Base-by-base conservation (phyloP, 495 filamentous ascomycete genomes). In the Delitschia confertaspora region DNA sequence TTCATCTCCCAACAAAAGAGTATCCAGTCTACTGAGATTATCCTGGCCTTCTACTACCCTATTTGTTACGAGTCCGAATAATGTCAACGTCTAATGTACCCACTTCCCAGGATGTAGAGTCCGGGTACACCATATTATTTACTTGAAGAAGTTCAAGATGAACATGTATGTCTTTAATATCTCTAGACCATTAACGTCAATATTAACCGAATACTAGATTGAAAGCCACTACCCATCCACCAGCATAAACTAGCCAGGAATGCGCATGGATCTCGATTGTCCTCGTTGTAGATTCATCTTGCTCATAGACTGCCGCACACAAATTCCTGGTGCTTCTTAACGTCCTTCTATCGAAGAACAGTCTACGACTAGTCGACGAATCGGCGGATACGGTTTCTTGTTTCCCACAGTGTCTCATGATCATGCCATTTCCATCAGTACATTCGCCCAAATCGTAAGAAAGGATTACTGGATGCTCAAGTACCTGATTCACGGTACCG, bases 41-140 rank as follows among this genome's bases (percentile, higher is more conserved):
- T 75, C 8, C 55, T 78, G 10, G 57, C 64, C 4, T 75, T 80
- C 51, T 80, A 78, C 41, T 63, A 60, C 32, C 73, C 74, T 8
- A 39, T 25, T 7, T 36, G 56, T 35, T 58, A 39, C 31, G 51
- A 56, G 33, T 33, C 29, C 19, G 33, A 34, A 8, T 42, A 16
- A 6, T 24, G 18, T 35, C 2, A 3, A 8, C 22, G 13, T 4
- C 8, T 7, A 44, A 22, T 32, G 3, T 20, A 2, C 29, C 42
- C 23, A 3, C 3, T 11, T 6, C 3, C 19, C 3, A 5, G 3
- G 8, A n/a, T n/a, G n/a, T n/a, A 24, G 9, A 17, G 2, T 24
- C 6, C 1, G 6, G 10, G 6, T 10, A n/a, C 16, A 16, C 9
- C 11, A 17, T 39, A 39, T 26, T 20, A 39, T 27, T 4, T 36